These are phyloP conservation scores for Chlamydomonas sp. DNA, from an alignment of 139 green algal species.

Conservation along the genomic window DNA sequence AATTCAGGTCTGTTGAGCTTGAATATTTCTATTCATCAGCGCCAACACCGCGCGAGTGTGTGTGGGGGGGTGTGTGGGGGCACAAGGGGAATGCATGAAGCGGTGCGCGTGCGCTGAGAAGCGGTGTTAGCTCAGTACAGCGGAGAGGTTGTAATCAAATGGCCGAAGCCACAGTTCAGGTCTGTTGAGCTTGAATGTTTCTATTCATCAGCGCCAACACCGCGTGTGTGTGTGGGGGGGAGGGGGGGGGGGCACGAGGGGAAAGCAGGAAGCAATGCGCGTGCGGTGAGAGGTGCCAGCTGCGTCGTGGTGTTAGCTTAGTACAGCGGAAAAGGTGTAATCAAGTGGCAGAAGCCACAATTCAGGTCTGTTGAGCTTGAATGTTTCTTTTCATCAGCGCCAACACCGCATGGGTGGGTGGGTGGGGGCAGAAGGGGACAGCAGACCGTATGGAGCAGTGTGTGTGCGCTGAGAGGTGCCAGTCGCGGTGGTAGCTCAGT, in stretches of 20 bases:
- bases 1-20: conserved; percentile 25
- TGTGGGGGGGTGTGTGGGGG: no score
- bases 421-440: not conserved
- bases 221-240: no score
- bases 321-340: conserved; percentile 12
- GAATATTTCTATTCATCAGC: conserved; percentile 15
- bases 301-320: not conserved
- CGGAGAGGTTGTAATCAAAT: no score
- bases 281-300: not conserved
- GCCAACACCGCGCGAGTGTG: no score
- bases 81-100: no score
- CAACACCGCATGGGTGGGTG: no score
- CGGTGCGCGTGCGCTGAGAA: no score
- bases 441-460: not conserved
- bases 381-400: conserved; percentile 17
- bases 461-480: not conserved
- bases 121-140: no score
- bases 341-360: not conserved
- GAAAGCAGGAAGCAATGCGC: not conserved
- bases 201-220: no score
- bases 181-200: no score
- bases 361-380: conserved; percentile 27
- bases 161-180: no score
- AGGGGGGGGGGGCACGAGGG: not conserved
- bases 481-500: conserved; percentile 1